Evolutionary conservation across 1,284 basidiomycete genomes (phyloP), one percentile per base, ranked within the genome.

Genomic region (Apiotrichum porosum): DNA sequence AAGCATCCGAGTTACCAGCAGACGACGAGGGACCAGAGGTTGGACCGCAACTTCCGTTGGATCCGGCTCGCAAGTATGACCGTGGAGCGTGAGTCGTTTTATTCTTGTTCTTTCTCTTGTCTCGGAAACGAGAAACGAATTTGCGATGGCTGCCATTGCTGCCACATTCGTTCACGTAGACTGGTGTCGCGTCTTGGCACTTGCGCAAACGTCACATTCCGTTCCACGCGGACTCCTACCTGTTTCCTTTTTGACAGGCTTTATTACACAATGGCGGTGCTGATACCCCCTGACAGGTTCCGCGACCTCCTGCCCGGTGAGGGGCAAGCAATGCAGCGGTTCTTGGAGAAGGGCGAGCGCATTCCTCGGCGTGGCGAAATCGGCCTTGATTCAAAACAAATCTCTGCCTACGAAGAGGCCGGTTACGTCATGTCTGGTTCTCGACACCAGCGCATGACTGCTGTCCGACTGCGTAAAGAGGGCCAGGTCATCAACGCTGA

Each of bases 401-500:
- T 98, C 62, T 88, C 86, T 18, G 72, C 79, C 62, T 97, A 81
- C 74, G 94, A 98, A 76, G 65, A 77, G 32, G 86, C 86, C 15
- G 94, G 94, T n/a, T 98, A 94, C 71, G 94, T 98, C 47, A 98
- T 98, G 95, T 91, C 87, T 63, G 94, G 94, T 36, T 88, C 84
- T 65, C 78, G 94, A 48, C 93, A 98, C 71, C 79, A 84, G 56
- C 80, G 88, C 66, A 97, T 97, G 93, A 97, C 94, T 62, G 95
- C 93, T 0, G 94, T 98, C 32, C 85, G 95, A 53, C 87, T 97
- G 82, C 79, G 94, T 63, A 72, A 97, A 79, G 94, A 98, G 78
- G 95, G 97, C 75, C 94, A 98, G 76, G 92, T 98, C 52, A 94
- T 97, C 69, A 90, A 85, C 60, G 92, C 93, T 1, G 94, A 97